phyloP scores from a whole-genome alignment of 2,329 filamentous ascomycete species.

The Botrytis deweyae region DNA sequence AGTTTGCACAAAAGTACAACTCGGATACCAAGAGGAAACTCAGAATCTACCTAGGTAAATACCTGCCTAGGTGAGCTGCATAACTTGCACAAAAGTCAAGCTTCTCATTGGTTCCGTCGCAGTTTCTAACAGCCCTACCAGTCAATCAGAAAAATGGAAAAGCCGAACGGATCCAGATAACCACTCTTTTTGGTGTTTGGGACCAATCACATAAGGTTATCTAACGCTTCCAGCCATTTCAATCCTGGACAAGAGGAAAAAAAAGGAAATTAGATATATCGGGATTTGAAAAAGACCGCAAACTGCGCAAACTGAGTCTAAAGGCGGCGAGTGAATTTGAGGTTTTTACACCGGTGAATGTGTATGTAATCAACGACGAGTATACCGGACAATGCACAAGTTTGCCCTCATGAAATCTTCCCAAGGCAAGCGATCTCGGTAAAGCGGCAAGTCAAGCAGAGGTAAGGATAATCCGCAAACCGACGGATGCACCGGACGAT shows the following conservation, averaged over 20 bases:
- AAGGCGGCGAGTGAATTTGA: neutral
- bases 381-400: neutral
- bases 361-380: neutral
- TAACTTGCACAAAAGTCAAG: neutral
- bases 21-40: neutral
- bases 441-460: neutral
- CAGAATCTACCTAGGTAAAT: neutral
- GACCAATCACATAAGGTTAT: neutral
- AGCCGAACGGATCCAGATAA: neutral
- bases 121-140: slow-evolving; percentile 7
- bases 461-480: neutral
- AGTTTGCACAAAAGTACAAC: neutral
- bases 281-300: neutral
- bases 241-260: neutral
- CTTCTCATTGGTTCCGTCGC: neutral
- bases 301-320: neutral
- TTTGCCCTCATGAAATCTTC: neutral
- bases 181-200: neutral
- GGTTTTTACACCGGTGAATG: neutral
- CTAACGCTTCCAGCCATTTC: slow-evolving; percentile 11
- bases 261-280: slow-evolving; percentile 8
- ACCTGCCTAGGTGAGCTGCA: neutral
- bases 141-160: neutral
- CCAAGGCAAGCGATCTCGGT: neutral
- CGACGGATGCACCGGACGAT: neutral